Conservation (phyloP, 2,329 filamentous ascomycete species). For the Colletotrichum lentis region DNA sequence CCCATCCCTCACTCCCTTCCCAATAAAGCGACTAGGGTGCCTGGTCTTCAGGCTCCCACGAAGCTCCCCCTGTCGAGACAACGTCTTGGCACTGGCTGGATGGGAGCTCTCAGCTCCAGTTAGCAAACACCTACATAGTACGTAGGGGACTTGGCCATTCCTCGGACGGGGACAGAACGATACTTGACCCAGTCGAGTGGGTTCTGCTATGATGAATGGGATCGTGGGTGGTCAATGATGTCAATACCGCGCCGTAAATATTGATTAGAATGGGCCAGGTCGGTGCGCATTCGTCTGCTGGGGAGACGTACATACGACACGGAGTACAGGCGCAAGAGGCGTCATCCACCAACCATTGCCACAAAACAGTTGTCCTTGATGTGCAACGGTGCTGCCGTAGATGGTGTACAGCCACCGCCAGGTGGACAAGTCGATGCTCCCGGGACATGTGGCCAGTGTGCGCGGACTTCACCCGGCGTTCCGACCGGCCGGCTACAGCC, state of each 20-base stretch:
- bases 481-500: conserved; percentile 32
- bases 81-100: conserved; percentile 27
- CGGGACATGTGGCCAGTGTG: conserved; percentile 13
- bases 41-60: neutral
- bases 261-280: conserved; percentile 20
- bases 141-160: conserved; percentile 22
- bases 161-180: conserved; percentile 33
- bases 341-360: neutral
- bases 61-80: conserved; percentile 20
- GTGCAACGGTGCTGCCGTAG: neutral
- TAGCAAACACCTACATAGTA: conserved; percentile 16
- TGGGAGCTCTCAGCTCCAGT: conserved; percentile 16
- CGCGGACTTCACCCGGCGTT: conserved; percentile 25
- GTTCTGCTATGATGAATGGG: conserved; percentile 18
- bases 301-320: neutral
- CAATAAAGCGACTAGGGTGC: neutral
- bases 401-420: neutral
- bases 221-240: conserved; percentile 28
- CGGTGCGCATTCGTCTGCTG: neutral
- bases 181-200: conserved; percentile 22
- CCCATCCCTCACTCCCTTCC: conserved; percentile 25
- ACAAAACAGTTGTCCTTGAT: neutral
- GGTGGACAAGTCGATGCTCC: neutral
- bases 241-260: conserved; percentile 27
- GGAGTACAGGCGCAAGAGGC: neutral